Conservation (phyloP, 2,329 filamentous ascomycete species). For the Exophiala aquamarina region DNA sequence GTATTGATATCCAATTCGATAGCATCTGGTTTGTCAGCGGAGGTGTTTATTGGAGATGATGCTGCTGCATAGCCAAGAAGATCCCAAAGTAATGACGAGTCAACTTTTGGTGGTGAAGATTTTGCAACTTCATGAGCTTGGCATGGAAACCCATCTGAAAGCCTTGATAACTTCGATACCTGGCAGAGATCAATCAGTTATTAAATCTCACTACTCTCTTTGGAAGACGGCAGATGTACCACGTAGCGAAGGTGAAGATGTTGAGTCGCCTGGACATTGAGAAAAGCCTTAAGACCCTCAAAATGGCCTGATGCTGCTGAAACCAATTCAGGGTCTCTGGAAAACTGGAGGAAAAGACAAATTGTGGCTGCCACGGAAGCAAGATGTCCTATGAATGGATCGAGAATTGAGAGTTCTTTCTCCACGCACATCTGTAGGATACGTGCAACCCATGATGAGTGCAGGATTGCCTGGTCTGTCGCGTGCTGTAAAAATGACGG, state of each 20-base stretch:
- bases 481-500: conserved; percentile 25
- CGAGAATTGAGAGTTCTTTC: conserved; percentile 12
- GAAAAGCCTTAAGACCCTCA: conserved; percentile 12
- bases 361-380: conserved; percentile 20
- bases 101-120: conserved; percentile 17
- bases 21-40: conserved; percentile 15
- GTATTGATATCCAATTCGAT: conserved; percentile 23
- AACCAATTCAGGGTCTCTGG: conserved; percentile 18
- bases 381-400: conserved; percentile 23
- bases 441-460: conserved; percentile 20
- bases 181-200: neutral
- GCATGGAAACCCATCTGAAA: no score
- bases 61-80: conserved; percentile 26
- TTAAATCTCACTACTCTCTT: neutral
- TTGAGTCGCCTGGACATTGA: conserved; percentile 12
- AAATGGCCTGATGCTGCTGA: conserved; percentile 15
- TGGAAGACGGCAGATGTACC: no score
- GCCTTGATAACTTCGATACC: no score
- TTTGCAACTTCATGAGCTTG: conserved; percentile 12
- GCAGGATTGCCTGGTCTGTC: conserved; percentile 20
- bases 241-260: conserved; percentile 21
- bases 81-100: conserved; percentile 22
- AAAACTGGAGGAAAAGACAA: conserved; percentile 20
- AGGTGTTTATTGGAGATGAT: conserved; percentile 12
- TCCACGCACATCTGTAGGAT: conserved; percentile 16